Conservation (phyloP, 208 protist species). For the Leishmania tropica region DNA sequence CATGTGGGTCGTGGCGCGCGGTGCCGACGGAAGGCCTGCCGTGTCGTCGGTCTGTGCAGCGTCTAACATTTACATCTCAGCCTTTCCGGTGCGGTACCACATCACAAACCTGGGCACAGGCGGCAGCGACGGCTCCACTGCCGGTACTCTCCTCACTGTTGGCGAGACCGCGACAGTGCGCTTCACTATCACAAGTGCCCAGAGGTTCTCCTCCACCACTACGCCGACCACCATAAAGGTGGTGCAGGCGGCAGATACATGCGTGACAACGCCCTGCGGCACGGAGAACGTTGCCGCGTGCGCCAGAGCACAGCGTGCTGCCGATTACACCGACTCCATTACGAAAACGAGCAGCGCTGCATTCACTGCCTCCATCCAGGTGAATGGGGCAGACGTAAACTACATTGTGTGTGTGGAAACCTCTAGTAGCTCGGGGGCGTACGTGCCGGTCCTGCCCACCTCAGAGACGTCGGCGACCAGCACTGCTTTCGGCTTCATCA, state of each 20-base stretch:
- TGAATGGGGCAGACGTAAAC: slow-evolving; percentile 25
- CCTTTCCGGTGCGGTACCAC: slow-evolving; percentile 66
- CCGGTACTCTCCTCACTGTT: slow-evolving; percentile 35
- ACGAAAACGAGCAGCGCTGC: slow-evolving; percentile 21
- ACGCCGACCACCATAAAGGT: slow-evolving; percentile 55
- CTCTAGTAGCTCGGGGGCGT: slow-evolving; percentile 34
- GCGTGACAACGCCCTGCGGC: slow-evolving; percentile 59
- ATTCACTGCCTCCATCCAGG: slow-evolving; percentile 30
- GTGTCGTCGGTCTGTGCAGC: slow-evolving; percentile 43
- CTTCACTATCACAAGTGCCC: slow-evolving; percentile 42
- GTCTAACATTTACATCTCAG: slow-evolving; percentile 61
- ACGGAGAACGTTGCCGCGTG: slow-evolving; percentile 52
- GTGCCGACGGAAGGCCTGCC: slow-evolving; percentile 5
- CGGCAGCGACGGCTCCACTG: not conserved
- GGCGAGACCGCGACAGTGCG: slow-evolving; percentile 57
- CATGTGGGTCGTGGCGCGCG: slow-evolving; percentile 55
- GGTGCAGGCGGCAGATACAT: slow-evolving; percentile 55
- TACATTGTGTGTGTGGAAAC: slow-evolving; percentile 76
- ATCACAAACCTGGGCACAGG: slow-evolving; percentile 23
- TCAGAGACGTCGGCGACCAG: slow-evolving; percentile 28
- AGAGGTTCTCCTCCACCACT: slow-evolving; percentile 22
- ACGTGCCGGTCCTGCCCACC: slow-evolving; percentile 64
- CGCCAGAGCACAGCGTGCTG: slow-evolving; percentile 18
- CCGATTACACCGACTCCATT: slow-evolving; percentile 56
- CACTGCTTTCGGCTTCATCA: slow-evolving; percentile 55